These are phyloP conservation scores for Phytophthora brassicae DNA, from an alignment of 352 stramenopile species.

Conservation along the genomic window DNA sequence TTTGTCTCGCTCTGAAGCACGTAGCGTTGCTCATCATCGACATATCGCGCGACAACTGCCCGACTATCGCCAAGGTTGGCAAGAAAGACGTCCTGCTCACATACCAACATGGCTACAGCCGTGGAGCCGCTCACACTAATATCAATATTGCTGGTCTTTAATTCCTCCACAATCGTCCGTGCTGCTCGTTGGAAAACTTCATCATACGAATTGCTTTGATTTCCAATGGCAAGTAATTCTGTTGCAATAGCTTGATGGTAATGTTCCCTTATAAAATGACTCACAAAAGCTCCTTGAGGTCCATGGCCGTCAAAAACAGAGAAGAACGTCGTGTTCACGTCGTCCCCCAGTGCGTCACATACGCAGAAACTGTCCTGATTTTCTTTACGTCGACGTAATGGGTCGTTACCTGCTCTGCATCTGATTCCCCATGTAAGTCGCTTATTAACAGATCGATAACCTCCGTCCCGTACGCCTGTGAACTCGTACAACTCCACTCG, in stretches of 20 bases:
- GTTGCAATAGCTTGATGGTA: constrained; percentile 55
- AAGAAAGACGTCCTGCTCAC: constrained; percentile 63
- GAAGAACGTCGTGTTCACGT: constrained; percentile 60
- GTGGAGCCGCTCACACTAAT: constrained; percentile 80
- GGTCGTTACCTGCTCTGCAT: constrained; percentile 69
- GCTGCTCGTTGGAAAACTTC: constrained; percentile 60
- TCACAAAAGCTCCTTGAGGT: constrained; percentile 72
- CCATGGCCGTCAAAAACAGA: constrained; percentile 81
- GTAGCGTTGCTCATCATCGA: constrained; percentile 37
- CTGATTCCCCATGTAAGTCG: constrained; percentile 58
- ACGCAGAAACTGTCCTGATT: constrained; percentile 82
- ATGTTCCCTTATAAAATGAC: constrained; percentile 69
- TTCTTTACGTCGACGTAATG: constrained; percentile 77
- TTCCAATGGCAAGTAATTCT: constrained; percentile 23
- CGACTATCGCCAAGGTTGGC: constrained; percentile 79
- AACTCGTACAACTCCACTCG: constrained; percentile 63
- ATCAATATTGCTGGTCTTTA: constrained; percentile 59
- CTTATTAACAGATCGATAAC: constrained; percentile 46
- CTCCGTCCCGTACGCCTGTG: constrained; percentile 52
- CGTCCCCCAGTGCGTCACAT: constrained; percentile 47
- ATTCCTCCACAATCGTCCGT: constrained; percentile 37
- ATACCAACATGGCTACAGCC: constrained; percentile 61
- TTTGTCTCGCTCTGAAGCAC: constrained; percentile 60
- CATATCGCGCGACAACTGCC: constrained; percentile 53
- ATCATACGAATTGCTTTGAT: constrained; percentile 39